These are phyloP conservation scores for Gossypium arboreum DNA, from an alignment of 345 rosid species.

Conservation along the genomic window DNA sequence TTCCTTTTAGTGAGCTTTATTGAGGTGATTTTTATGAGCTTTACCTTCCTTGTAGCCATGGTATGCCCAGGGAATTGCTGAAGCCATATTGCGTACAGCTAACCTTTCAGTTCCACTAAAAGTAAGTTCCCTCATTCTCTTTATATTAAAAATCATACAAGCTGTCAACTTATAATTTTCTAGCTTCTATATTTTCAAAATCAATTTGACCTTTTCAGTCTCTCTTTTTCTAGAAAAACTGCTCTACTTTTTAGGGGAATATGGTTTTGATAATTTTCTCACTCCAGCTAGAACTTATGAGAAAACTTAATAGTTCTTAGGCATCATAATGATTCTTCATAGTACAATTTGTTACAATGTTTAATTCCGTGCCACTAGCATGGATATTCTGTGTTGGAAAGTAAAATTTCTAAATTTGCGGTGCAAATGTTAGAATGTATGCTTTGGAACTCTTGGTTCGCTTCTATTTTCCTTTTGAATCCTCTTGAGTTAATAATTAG, in stretches of 20 bases:
- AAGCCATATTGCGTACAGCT: constrained; percentile 88
- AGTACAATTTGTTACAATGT: not conserved
- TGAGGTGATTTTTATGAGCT: constrained; percentile 8
- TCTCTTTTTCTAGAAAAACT: not conserved
- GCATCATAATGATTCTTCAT: not conserved
- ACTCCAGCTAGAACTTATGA: not conserved
- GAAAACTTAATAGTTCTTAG: not conserved
- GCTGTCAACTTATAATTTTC: constrained; percentile 6
- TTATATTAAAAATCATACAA: not conserved
- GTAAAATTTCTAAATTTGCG: not conserved
- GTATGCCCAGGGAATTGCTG: constrained; percentile 98
- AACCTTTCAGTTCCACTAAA: constrained; percentile 83
- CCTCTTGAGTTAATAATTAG: not conserved
- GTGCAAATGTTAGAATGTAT: not conserved
- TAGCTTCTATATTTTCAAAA: not conserved
- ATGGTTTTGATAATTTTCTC: not conserved
- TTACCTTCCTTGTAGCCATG: constrained; percentile 64
- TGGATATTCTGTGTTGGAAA: not conserved
- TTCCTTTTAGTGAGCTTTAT: constrained; percentile 4
- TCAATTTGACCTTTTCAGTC: not conserved
- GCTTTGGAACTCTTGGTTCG: not conserved
- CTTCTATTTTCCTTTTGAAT: not conserved
- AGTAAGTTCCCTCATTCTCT: constrained; percentile 34
- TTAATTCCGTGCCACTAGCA: not conserved
- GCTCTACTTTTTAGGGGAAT: not conserved